Base-by-base conservation (phyloP, 352 stramenopile species). In the Aphanomyces cochlioides region DNA sequence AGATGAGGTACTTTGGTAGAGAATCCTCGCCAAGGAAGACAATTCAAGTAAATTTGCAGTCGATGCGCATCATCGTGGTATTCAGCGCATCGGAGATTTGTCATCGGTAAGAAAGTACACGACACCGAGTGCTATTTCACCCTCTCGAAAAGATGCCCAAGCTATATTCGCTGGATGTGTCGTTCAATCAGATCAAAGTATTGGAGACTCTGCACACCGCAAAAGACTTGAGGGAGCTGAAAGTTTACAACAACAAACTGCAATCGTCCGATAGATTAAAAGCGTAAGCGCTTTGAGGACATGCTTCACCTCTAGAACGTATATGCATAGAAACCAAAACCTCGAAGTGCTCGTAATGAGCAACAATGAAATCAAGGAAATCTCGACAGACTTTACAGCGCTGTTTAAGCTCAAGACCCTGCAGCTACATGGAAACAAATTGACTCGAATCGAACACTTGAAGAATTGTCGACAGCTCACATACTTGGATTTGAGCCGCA, bases 31-130 rank as follows among this genome's bases (percentile, higher is more conserved):
- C 47, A 78, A 73, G 3, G 84, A 93, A 72, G 78, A 84, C 37
- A 93, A 92, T 67, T 93, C 84, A 48, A 93, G 82, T 75, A 90
- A 90, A 56, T 93, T 79, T 69, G 85, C 75, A 7, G 82, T 93
- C 57, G 86, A 93, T 58, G 86, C 82, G 34, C 84, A 93, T 74
- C 90, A 92, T 59, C 82, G 86, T 36, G 79, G 74, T 5, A 80
- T 92, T 17, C 56, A 82, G 21, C 77, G 88, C 70, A 75, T 92
- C 38, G 74, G 64, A 13, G 86, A 93, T 60, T 63, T 93, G 19
- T 87, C 82, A 0, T 79, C 88, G 76, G 85, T 90, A 38, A 13
- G 56, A 53, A 47, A 15, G 58, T 63, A 8, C 12, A 37, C 21
- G 28, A 28, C 28, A 28, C 28, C 28, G 28, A 28, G 28, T 28